Percentiles rank a stretch among this genome's conserved stretches.
These are phyloP conservation scores for Stephanodiscus triporus DNA, from an alignment of 108 stramenopile species.

Conservation along the genomic window DNA sequence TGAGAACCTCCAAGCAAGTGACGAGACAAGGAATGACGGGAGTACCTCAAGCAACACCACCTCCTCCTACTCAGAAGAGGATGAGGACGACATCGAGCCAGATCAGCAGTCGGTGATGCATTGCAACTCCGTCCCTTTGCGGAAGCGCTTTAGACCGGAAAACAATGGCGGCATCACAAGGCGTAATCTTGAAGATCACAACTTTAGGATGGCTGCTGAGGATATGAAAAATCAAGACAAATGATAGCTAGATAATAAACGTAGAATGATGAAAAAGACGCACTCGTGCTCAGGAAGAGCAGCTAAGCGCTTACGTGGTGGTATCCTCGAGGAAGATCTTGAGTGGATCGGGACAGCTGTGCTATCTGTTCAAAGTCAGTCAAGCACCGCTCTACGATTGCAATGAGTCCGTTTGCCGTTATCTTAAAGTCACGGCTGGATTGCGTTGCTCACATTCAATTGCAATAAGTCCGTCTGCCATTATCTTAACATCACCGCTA, in stretches of 20 bases:
- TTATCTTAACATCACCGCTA: too few species aligned
- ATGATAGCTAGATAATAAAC: background rate
- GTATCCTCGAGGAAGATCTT: too few species aligned
- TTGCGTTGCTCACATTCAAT: too few species aligned
- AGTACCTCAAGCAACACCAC: conserved; percentile 29
- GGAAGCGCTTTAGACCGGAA: conserved; percentile 25
- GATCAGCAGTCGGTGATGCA: background rate
- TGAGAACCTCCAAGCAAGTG: conserved; percentile 18
- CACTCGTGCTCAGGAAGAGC: background rate
- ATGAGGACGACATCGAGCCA: conserved; percentile 6
- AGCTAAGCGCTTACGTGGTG: too few species aligned
- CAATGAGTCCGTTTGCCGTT: too few species aligned
- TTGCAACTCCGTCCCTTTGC: conserved; percentile 24
- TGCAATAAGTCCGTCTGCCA: too few species aligned
- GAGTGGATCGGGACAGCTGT: too few species aligned
- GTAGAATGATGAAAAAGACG: background rate
- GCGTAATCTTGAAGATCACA: conserved; percentile 25
- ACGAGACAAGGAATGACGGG: conserved; percentile 21
- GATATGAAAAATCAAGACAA: conserved; percentile 13
- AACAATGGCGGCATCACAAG: conserved; percentile 14
- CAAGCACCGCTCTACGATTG: too few species aligned
- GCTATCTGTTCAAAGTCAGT: too few species aligned
- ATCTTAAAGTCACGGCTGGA: too few species aligned
- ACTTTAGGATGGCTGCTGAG: conserved; percentile 22
- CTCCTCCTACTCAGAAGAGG: conserved; percentile 34